These are phyloP conservation scores for Calonectria montana DNA, from an alignment of 2,329 filamentous ascomycete genomes.

Conservation along the genomic window DNA sequence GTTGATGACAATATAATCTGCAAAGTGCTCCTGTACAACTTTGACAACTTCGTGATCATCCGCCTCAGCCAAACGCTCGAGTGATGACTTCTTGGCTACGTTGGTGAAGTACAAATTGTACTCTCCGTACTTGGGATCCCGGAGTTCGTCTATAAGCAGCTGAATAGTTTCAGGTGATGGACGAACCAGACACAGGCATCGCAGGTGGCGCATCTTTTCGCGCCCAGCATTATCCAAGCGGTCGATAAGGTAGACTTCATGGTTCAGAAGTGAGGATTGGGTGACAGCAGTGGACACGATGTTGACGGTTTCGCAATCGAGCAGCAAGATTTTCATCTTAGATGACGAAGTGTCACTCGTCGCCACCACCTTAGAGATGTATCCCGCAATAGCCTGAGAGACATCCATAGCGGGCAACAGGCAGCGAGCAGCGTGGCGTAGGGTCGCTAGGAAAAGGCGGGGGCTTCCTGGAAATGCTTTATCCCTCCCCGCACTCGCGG, in stretches of 20 bases:
- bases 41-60: constrained; percentile 98
- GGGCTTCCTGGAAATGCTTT: neutral
- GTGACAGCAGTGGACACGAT: constrained; percentile 96
- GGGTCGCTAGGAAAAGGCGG: neutral
- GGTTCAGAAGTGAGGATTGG: constrained; percentile 92
- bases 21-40: constrained; percentile 93
- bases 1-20: constrained; percentile 95
- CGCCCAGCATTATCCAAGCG: constrained; percentile 89
- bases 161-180: constrained; percentile 95
- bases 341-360: constrained; percentile 74
- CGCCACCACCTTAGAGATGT: constrained; percentile 96
- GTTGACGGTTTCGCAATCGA: constrained; percentile 93
- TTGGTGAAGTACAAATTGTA: constrained; percentile 99
- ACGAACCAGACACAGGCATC: constrained; percentile 92
- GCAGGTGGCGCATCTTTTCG: constrained; percentile 97
- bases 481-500: constrained; percentile 20
- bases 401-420: constrained; percentile 79
- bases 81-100: constrained; percentile 93
- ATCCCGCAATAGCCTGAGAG: constrained; percentile 90
- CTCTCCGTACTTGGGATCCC: constrained; percentile 97
- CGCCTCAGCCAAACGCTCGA: constrained; percentile 93
- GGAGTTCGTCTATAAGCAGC: constrained; percentile 91
- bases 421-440: neutral
- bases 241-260: constrained; percentile 98
- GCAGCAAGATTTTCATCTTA: constrained; percentile 98